Evolutionary conservation across 345 rosid species (phyloP).

Genomic region (Crucihimalaya himalaica): DNA sequence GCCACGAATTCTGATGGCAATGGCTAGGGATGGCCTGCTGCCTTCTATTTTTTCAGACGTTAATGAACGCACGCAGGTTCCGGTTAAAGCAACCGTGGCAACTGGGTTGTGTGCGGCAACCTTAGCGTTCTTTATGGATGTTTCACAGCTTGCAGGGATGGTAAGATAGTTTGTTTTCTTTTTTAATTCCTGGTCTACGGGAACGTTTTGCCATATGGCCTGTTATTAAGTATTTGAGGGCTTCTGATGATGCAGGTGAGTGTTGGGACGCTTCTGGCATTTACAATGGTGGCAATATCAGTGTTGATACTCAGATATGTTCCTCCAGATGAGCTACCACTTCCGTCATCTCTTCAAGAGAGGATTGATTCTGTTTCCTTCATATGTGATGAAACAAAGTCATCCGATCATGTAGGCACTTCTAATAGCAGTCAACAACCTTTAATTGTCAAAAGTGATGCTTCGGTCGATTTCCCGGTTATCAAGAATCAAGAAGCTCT

Average conservation of each 20-base stretch:
- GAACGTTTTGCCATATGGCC: background rate
- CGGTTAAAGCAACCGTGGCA: conserved; percentile 70
- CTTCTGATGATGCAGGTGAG: conserved; percentile 67
- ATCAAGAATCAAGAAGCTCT: conserved; percentile 54
- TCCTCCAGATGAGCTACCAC: conserved; percentile 89
- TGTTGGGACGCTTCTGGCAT: conserved; percentile 97
- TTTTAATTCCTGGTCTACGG: background rate
- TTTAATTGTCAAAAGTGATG: conserved; percentile 44
- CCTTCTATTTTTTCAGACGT: conserved; percentile 83
- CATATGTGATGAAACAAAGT: conserved; percentile 30
- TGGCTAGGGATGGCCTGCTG: conserved; percentile 93
- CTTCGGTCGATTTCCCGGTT: conserved; percentile 43
- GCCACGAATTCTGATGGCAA: conserved; percentile 94
- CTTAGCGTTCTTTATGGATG: conserved; percentile 81
- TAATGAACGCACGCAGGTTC: conserved; percentile 68
- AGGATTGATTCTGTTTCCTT: conserved; percentile 65
- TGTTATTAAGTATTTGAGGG: conserved; percentile 16
- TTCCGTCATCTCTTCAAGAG: conserved; percentile 77
- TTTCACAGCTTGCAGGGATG: conserved; percentile 88
- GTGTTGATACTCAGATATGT: conserved; percentile 92
- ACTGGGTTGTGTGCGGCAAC: conserved; percentile 75
- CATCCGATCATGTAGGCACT: conserved; percentile 37
- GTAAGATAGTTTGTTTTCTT: conserved; percentile 42
- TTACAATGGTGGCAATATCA: conserved; percentile 93
- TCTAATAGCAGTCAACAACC: conserved; percentile 47